These are phyloP conservation scores for Leccinum olivaceopallidum DNA, from an alignment of 768 basidiomycete species.

Conservation along the genomic window DNA sequence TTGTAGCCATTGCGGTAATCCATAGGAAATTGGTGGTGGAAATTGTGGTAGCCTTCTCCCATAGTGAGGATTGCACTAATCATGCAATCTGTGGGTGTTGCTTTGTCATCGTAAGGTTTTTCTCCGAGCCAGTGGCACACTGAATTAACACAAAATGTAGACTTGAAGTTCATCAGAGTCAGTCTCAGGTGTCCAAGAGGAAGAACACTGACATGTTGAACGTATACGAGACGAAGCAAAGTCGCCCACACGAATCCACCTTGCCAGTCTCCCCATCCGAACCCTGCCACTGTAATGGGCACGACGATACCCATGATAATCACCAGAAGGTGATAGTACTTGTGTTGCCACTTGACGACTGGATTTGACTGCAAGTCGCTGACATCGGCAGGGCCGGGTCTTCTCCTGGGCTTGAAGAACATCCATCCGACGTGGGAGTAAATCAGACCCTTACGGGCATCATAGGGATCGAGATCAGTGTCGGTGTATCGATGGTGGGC, in stretches of 20 bases:
- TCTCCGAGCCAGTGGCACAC: slow-evolving; percentile 94
- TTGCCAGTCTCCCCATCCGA: slow-evolving; percentile 27
- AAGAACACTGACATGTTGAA: slow-evolving; percentile 68
- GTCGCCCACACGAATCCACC: slow-evolving; percentile 36
- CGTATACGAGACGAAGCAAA: slow-evolving; percentile 61
- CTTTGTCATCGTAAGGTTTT: slow-evolving; percentile 87
- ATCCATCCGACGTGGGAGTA: slow-evolving; percentile 90
- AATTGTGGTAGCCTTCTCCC: slow-evolving; percentile 96
- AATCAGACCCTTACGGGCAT: slow-evolving; percentile 81
- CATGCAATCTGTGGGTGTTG: slow-evolving; percentile 85
- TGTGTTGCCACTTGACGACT: slow-evolving; percentile 84
- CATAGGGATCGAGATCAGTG: slow-evolving; percentile 92
- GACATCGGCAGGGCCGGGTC: slow-evolving; percentile 83
- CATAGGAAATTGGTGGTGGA: slow-evolving; percentile 94
- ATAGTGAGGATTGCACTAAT: slow-evolving; percentile 85
- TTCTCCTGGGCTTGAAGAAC: slow-evolving; percentile 82
- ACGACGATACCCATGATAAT: slow-evolving; percentile 65
- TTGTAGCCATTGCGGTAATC: slow-evolving; percentile 95
- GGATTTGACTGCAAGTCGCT: slow-evolving; percentile 76
- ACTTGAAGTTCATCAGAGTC: slow-evolving; percentile 40
- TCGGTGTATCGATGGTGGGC: slow-evolving; percentile 95
- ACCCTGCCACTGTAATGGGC: slow-evolving; percentile 49
- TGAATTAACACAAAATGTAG: slow-evolving; percentile 93
- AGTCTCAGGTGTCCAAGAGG: slow-evolving; percentile 2
- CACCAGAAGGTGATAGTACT: slow-evolving; percentile 66